Conservation (phyloP, 2,329 filamentous ascomycete species). For the Fulvia fulva region DNA sequence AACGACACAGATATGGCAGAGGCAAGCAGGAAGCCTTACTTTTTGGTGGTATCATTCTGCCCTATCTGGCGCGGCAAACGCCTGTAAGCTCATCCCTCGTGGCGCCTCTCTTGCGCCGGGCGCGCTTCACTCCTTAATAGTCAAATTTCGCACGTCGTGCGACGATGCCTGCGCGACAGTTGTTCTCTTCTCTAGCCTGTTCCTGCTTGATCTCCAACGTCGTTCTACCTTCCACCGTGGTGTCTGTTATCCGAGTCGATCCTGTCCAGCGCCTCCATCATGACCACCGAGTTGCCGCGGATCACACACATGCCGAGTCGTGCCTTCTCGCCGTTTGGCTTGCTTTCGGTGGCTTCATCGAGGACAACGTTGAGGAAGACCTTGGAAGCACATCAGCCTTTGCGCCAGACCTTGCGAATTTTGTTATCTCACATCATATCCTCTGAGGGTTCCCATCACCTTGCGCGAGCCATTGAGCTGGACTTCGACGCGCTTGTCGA, state of each 20-base stretch:
- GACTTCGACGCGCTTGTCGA: conserved; percentile 97
- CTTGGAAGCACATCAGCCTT: conserved; percentile 44
- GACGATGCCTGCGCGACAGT: not conserved
- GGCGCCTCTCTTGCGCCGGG: not conserved
- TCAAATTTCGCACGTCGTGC: not conserved
- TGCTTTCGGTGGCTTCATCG: conserved; percentile 95
- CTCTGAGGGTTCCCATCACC: conserved; percentile 87
- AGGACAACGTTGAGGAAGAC: conserved; percentile 98
- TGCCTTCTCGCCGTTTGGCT: conserved; percentile 83
- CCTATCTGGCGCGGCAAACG: not conserved
- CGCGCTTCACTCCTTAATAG: not conserved
- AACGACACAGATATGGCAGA: not conserved
- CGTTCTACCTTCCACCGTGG: conserved; percentile 14
- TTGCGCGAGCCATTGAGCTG: conserved; percentile 97
- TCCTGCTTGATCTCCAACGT: not conserved
- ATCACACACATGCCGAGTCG: conserved; percentile 74
- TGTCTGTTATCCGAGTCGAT: conserved; percentile 32
- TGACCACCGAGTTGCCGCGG: conserved; percentile 95
- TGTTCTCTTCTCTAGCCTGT: not conserved
- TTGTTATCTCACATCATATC: conserved; percentile 75
- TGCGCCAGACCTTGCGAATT: not conserved
- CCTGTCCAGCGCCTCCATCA: conserved; percentile 66
- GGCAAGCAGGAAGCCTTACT: conserved; percentile 3
- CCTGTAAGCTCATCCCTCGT: not conserved
- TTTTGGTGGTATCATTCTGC: conserved; percentile 2